These are phyloP conservation scores for Trifolium pratense DNA, from an alignment of 306 rosid species.

Conservation along the genomic window DNA sequence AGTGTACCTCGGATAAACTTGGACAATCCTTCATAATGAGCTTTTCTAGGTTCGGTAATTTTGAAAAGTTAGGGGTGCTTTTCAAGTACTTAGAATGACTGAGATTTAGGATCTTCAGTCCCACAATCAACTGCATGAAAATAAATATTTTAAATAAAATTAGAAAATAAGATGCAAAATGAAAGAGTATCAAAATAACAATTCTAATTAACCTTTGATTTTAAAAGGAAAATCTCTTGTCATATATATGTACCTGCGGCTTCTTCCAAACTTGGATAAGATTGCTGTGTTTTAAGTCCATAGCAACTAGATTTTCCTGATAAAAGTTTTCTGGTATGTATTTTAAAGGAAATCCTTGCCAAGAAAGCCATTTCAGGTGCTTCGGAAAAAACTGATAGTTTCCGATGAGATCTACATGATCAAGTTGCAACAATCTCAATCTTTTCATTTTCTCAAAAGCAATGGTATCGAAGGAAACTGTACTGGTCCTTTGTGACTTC, in stretches of 20 bases:
- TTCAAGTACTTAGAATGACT: constrained; percentile 29
- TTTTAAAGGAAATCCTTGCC: constrained; percentile 47
- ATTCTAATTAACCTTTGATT: no score
- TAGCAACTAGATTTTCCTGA: constrained; percentile 32
- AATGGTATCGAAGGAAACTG: neutral
- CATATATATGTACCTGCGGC: constrained; percentile 31
- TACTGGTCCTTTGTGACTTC: neutral
- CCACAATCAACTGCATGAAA: constrained; percentile 11
- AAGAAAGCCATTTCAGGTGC: constrained; percentile 43
- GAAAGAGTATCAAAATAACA: neutral
- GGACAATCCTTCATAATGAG: neutral
- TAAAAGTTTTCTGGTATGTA: constrained; percentile 39
- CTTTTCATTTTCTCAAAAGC: constrained; percentile 47
- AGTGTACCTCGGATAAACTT: neutral
- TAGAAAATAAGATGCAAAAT: neutral
- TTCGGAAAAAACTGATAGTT: constrained; percentile 37
- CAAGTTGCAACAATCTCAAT: constrained; percentile 51
- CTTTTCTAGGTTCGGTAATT: neutral
- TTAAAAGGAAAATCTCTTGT: neutral
- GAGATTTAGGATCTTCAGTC: constrained; percentile 46
- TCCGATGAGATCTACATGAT: constrained; percentile 17
- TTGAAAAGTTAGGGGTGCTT: constrained; percentile 45
- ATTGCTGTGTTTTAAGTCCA: constrained; percentile 41
- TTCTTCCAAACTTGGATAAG: constrained; percentile 45
- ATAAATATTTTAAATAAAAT: neutral